Evolutionary conservation across 257 asterid genomes (phyloP).

Genomic region (Jacaranda copaia): DNA sequence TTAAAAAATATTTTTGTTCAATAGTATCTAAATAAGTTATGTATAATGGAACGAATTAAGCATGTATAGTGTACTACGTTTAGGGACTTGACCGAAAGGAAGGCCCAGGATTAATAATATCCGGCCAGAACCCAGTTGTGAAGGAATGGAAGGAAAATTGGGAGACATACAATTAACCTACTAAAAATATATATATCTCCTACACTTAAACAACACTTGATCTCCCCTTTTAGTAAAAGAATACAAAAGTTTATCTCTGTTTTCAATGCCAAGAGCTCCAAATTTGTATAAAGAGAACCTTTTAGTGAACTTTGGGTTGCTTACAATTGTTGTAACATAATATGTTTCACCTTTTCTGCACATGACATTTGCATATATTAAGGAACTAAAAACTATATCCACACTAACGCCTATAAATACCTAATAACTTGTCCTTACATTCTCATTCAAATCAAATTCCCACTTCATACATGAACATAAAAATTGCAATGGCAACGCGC

Average conservation of each 20-base stretch:
- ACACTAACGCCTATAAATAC: constrained; percentile 40
- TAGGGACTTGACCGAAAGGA: constrained; percentile 25
- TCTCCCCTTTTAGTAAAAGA: constrained; percentile 36
- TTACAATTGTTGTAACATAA: constrained; percentile 22
- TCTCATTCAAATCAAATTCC: constrained; percentile 32
- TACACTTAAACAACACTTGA: constrained; percentile 42
- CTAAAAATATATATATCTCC: constrained; percentile 23
- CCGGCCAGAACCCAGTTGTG: no score
- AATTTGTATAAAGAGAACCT: constrained; percentile 28
- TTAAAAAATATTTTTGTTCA: no score
- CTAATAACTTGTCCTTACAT: neutral
- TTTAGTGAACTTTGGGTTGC: constrained; percentile 34
- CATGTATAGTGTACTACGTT: neutral
- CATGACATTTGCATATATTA: constrained; percentile 34
- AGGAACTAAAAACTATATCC: constrained; percentile 21
- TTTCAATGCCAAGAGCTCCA: neutral
- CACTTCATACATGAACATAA: neutral
- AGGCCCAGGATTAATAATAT: no score
- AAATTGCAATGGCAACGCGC: constrained; percentile 29
- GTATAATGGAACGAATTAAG: neutral
- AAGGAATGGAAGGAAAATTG: no score
- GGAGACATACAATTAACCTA: constrained; percentile 16
- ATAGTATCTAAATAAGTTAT: neutral
- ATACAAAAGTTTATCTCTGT: neutral
- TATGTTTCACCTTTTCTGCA: constrained; percentile 8